phyloP scores from a whole-genome alignment of 352 stramenopile species.

The Pythium oligandrum region DNA sequence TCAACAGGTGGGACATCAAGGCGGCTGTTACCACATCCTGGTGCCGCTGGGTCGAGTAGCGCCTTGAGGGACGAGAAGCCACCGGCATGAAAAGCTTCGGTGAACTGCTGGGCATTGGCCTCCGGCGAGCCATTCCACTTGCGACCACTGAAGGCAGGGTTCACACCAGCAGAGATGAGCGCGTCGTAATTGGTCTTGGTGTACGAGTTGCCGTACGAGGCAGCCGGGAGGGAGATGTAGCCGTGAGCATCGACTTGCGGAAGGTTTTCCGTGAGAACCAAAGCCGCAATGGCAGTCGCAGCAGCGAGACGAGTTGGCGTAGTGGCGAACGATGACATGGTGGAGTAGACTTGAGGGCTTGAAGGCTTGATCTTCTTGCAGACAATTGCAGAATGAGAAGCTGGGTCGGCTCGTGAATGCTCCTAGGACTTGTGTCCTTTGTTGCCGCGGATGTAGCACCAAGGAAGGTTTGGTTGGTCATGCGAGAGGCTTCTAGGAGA shows the following conservation, averaged over 20 bases:
- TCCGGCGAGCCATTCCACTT: slow-evolving; percentile 34
- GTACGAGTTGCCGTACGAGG: slow-evolving; percentile 25
- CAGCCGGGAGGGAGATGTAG: slow-evolving; percentile 25
- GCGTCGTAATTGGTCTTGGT: slow-evolving; percentile 25
- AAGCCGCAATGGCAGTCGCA: not conserved
- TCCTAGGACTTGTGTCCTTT: no score
- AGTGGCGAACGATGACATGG: not conserved
- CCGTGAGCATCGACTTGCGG: slow-evolving; percentile 19
- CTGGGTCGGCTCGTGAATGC: no score
- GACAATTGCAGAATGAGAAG: slow-evolving; percentile 16
- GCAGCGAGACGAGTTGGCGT: slow-evolving; percentile 1
- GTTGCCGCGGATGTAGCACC: no score
- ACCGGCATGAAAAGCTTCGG: slow-evolving; percentile 14
- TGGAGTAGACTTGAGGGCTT: not conserved
- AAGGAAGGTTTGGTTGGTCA: no score
- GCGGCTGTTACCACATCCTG: slow-evolving; percentile 27
- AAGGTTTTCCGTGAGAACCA: not conserved
- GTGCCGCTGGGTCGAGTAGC: slow-evolving; percentile 18
- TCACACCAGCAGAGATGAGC: slow-evolving; percentile 14
- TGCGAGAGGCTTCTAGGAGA: no score
- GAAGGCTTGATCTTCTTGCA: no score
- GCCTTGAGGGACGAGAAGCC: slow-evolving; percentile 17
- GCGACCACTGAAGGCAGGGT: slow-evolving; percentile 20
- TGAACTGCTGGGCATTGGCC: slow-evolving; percentile 23
- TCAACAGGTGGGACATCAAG: slow-evolving; percentile 21